phyloP scores from a whole-genome alignment of 2,329 filamentous ascomycete genomes.

The Seiridium cupressi region DNA sequence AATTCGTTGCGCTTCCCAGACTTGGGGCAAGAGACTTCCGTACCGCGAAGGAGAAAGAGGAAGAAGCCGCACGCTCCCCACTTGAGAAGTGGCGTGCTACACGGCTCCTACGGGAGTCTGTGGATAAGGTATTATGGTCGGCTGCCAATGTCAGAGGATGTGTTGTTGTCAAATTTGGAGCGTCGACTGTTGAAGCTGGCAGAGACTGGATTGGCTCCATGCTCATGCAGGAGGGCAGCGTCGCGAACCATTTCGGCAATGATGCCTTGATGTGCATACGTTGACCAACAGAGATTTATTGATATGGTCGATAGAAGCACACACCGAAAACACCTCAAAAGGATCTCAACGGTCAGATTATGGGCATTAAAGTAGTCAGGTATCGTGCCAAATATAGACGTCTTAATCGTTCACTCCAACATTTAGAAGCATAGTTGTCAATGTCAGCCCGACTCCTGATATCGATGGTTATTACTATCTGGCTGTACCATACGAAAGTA shows the following conservation, averaged over 20 bases:
- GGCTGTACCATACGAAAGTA: too few relatives aligned
- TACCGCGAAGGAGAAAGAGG: conserved; percentile 46
- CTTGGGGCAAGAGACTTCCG: conserved; percentile 81
- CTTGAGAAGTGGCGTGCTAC: conserved; percentile 51
- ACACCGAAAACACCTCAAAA: too few relatives aligned
- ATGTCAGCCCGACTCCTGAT: too few relatives aligned
- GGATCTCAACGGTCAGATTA: too few relatives aligned
- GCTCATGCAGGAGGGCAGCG: conserved; percentile 70
- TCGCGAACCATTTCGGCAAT: conserved; percentile 72
- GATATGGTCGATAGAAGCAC: background rate
- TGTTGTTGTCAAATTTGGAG: conserved; percentile 88
- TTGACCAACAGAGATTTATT: conserved; percentile 27
- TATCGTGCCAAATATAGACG: too few relatives aligned
- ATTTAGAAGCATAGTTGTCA: too few relatives aligned
- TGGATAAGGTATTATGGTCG: conserved; percentile 72
- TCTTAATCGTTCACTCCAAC: too few relatives aligned
- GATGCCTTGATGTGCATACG: conserved; percentile 75
- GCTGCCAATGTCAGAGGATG: conserved; percentile 78
- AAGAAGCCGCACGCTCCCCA: conserved; percentile 33
- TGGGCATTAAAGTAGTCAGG: too few relatives aligned
- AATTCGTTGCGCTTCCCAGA: conserved; percentile 76
- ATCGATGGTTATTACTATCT: too few relatives aligned
- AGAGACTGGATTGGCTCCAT: conserved; percentile 77
- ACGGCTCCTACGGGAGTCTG: conserved; percentile 58
- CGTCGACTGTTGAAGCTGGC: conserved; percentile 76